phyloP scores from a whole-genome alignment of 2,329 filamentous ascomycete genomes.

The Zarea fungicola region DNA sequence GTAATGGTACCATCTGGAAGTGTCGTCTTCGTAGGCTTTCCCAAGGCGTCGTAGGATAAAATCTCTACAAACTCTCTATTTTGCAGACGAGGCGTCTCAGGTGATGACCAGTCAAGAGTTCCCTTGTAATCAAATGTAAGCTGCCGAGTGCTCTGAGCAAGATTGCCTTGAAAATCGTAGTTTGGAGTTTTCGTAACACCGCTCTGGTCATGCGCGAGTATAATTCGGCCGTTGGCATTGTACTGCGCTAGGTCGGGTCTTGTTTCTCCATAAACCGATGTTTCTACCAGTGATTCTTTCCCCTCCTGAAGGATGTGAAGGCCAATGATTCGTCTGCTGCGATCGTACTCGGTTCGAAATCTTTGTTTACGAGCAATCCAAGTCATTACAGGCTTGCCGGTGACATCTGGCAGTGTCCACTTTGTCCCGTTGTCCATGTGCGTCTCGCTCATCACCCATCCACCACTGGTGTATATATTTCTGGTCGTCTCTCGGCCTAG shows the following conservation, averaged over 20 bases:
- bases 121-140: constrained; percentile 5
- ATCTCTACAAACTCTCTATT: not conserved
- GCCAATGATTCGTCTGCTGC: constrained; percentile 4
- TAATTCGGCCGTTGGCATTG: constrained; percentile 11
- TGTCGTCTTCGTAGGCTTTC: constrained; percentile 5
- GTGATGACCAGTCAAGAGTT: constrained; percentile 7
- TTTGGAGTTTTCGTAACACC: constrained; percentile 5
- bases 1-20: constrained; percentile 10
- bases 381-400: constrained; percentile 1
- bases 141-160: not conserved
- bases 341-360: constrained; percentile 8
- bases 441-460: constrained; percentile 6
- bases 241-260: not conserved
- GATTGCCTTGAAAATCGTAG: constrained; percentile 13
- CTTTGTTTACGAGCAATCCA: constrained; percentile 7
- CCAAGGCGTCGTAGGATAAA: constrained; percentile 3
- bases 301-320: not conserved
- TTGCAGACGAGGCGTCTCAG: not conserved
- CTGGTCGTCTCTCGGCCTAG: not conserved
- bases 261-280: constrained; percentile 2
- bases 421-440: constrained; percentile 8
- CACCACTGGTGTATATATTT: constrained; percentile 2
- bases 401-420: constrained; percentile 3
- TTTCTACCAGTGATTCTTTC: constrained; percentile 8
- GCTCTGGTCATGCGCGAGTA: constrained; percentile 9